Percentiles rank a stretch among this genome's conserved stretches.
phyloP scores from a whole-genome alignment of 495 filamentous ascomycete species.

The Podospora didyma region DNA sequence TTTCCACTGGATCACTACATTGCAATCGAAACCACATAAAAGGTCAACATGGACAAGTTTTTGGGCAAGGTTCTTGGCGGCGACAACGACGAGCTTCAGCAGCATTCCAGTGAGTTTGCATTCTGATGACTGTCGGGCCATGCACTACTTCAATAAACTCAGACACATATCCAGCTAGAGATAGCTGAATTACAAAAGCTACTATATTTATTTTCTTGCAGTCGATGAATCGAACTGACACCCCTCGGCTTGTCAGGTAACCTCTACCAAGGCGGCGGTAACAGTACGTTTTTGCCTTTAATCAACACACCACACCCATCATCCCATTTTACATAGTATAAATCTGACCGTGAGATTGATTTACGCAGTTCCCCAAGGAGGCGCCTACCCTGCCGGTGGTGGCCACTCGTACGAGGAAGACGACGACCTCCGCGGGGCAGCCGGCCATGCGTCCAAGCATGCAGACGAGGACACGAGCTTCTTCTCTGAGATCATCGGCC shows the following conservation, averaged over 20 bases:
- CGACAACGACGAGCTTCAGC: slow-evolving; percentile 11
- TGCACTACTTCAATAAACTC: too few relatives aligned
- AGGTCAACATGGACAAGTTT: slow-evolving; percentile 12
- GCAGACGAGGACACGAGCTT: slow-evolving; percentile 48
- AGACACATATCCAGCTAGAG: too few relatives aligned
- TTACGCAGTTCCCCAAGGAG: slow-evolving; percentile 33
- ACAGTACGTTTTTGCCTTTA: slow-evolving; percentile 8
- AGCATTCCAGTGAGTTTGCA: background rate
- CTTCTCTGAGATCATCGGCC: slow-evolving; percentile 48
- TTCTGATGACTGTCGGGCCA: too few relatives aligned
- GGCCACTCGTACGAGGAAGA: slow-evolving; percentile 32
- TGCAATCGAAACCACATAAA: too few relatives aligned
- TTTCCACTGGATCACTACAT: background rate
- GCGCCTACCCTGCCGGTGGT: slow-evolving; percentile 35
- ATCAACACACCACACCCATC: background rate
- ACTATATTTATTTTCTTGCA: too few relatives aligned
- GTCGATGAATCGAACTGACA: background rate
- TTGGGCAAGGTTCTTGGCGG: slow-evolving; percentile 10
- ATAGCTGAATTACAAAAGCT: too few relatives aligned
- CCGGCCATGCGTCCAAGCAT: slow-evolving; percentile 47
- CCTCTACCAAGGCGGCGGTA: slow-evolving; percentile 13
- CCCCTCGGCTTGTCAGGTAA: background rate
- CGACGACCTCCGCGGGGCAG: slow-evolving; percentile 48
- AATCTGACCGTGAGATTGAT: too few relatives aligned
- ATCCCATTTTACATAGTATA: slow-evolving; percentile 5